A percentile compares a stretch with the other conserved stretches of the same genome.
phyloP scores from a whole-genome alignment of 2,329 filamentous ascomycete genomes.

The Lizonia empirigonia region DNA sequence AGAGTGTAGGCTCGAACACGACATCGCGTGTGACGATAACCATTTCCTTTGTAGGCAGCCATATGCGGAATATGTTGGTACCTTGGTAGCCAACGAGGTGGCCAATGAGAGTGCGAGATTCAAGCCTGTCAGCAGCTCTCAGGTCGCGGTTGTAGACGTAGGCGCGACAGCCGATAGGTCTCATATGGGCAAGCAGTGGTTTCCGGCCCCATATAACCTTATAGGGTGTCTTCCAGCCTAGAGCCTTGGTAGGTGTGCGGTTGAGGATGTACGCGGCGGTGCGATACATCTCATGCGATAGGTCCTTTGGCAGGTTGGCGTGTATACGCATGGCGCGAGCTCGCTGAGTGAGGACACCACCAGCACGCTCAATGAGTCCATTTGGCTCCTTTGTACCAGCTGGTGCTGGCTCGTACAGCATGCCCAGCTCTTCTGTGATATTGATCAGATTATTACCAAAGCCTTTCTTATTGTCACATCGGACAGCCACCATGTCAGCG shows the following conservation, averaged over 20 bases:
- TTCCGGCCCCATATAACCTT: background rate
- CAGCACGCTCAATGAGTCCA: background rate
- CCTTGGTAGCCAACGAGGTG: too few species aligned
- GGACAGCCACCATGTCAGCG: background rate
- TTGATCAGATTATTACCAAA: background rate
- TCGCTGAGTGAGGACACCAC: background rate
- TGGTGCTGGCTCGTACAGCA: background rate
- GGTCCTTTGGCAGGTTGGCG: too few species aligned
- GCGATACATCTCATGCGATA: background rate
- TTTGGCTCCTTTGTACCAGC: background rate
- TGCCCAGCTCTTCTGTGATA: background rate
- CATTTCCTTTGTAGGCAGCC: too few species aligned
- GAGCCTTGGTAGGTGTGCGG: background rate
- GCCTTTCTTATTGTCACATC: background rate
- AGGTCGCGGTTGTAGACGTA: too few species aligned
- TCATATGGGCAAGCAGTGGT: background rate
- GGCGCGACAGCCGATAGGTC: too few species aligned
- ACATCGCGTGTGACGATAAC: too few species aligned
- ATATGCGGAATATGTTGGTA: too few species aligned
- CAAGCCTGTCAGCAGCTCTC: too few species aligned
- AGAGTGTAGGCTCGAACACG: too few species aligned
- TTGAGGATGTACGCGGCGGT: background rate
- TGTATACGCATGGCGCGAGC: background rate
- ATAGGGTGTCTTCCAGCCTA: background rate
- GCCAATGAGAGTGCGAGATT: too few species aligned